Conservation (phyloP, 495 filamentous ascomycete genomes). For the Annulohypoxylon bovei region DNA sequence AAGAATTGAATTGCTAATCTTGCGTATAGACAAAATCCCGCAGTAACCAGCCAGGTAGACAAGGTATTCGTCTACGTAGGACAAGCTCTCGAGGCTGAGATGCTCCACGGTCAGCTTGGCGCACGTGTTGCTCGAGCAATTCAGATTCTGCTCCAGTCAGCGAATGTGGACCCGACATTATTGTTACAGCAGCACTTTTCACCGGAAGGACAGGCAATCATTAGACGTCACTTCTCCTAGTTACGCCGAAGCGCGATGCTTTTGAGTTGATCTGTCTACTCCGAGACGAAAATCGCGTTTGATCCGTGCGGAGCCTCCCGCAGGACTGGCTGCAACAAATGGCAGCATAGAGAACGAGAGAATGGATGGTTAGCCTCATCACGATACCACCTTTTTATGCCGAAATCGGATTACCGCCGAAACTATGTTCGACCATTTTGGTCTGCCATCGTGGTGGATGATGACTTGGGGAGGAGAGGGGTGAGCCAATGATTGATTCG, state of each 20-base stretch:
- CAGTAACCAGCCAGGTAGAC: constrained; percentile 75
- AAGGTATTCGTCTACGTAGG: constrained; percentile 85
- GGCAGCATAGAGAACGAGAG: constrained; percentile 17
- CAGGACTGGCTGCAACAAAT: constrained; percentile 10
- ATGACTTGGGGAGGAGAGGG: not conserved
- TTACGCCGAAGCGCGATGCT: not conserved
- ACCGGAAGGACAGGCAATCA: constrained; percentile 78
- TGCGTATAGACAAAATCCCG: constrained; percentile 79
- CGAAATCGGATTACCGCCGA: not conserved
- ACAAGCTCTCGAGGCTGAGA: constrained; percentile 89
- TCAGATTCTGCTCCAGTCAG: constrained; percentile 74
- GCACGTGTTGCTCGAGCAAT: constrained; percentile 75
- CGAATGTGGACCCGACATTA: constrained; percentile 74
- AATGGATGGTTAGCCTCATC: not conserved
- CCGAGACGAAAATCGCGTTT: not conserved
- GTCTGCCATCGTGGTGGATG: not conserved
- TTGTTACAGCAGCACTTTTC: constrained; percentile 72
- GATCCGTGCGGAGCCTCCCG: not conserved
- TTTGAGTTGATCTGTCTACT: not conserved
- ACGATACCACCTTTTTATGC: constrained; percentile 15
- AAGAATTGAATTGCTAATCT: constrained; percentile 2
- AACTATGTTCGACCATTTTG: not conserved
- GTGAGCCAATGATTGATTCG: not conserved
- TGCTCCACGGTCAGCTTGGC: constrained; percentile 83
- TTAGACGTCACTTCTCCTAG: constrained; percentile 75